Evolutionary conservation across 2,329 filamentous ascomycete genomes (phyloP).

Genomic region (Chaetomium olivaceum): DNA sequence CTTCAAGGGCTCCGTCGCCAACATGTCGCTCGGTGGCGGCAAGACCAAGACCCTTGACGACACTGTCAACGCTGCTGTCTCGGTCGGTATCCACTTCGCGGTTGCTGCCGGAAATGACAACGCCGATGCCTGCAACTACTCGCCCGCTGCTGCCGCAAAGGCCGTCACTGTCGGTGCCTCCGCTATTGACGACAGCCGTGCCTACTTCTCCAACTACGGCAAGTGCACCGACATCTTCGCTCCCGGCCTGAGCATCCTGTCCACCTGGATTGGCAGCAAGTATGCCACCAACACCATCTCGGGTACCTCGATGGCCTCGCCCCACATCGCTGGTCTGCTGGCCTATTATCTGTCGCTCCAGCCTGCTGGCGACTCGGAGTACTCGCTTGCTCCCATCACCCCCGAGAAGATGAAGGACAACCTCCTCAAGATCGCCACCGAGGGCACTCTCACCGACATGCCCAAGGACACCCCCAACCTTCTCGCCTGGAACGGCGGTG

Average conservation of each 20-base stretch:
- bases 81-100: conserved; percentile 92
- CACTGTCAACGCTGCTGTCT: conserved; percentile 90
- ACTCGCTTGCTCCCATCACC: conserved; percentile 83
- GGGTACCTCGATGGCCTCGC: conserved; percentile 98
- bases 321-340: conserved; percentile 92
- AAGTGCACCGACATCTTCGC: conserved; percentile 99
- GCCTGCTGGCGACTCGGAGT: conserved; percentile 85
- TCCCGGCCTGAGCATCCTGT: conserved; percentile 93
- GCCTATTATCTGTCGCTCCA: conserved; percentile 98
- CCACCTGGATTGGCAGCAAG: conserved; percentile 97
- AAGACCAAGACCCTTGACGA: conserved; percentile 90
- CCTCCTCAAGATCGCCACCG: conserved; percentile 80
- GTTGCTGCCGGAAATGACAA: conserved; percentile 99
- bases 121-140: conserved; percentile 98
- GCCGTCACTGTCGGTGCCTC: conserved; percentile 96
- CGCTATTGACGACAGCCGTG: conserved; percentile 89
- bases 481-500: conserved; percentile 98
- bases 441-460: conserved; percentile 75
- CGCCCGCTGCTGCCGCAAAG: conserved; percentile 85
- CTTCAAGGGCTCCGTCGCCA: conserved; percentile 98
- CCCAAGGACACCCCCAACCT: conserved; percentile 87
- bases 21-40: conserved; percentile 98
- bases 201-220: conserved; percentile 99
- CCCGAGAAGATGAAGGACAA: conserved; percentile 92
- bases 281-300: conserved; percentile 98